Evolutionary conservation across 106 monocot genomes (phyloP), one percentile per base, ranked within the genome.

Genomic region (Dendrobium nobile): DNA sequence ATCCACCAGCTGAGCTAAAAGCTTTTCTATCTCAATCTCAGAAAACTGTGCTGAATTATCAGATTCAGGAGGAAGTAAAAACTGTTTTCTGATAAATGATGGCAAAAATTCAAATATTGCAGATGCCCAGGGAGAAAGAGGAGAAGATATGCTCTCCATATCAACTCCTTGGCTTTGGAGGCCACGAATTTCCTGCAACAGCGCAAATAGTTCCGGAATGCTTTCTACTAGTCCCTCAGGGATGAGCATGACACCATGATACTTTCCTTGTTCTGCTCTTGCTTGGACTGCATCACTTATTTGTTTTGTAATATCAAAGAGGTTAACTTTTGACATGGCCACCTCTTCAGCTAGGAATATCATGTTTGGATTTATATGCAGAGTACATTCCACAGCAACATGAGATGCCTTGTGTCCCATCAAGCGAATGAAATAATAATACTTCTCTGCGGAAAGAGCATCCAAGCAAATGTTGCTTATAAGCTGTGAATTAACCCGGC

Each of bases 181-280:
- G 33, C 67, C 80, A 82, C 90, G 84, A 59, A 95, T 95, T 89
- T 95, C 95, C 95, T 97, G 96, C 40, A 97, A 65, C 41, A 97
- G 88, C n/a, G 94, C 96, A 89, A 86, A 91, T 51, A 94, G 45
- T 77, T 97, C 96, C 77, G 96, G 96, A 83, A 94, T 88, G 78
- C 86, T 89, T 84, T 97, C 96, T 27, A 97, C 88, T 17, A 97
- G 87, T 16, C 96, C 96, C 72, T 94, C 96, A 56, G 94, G 94
- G 44, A 97, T 90, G n/a, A 97, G 89, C 64, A 97, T 54, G 18
- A 97, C 94, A 3, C 96, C 94, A 82, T 94, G 89, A 47, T 97
- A 89, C 77, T 92, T 97, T 1, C 85, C 96, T 88, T 82, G 67
- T 65, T 79, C 82, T 67, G 88, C 84, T 68, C 91, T 88, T 20